Conservation (phyloP, 169 alveolate genomes). For the Condylostoma magnum region DNA sequence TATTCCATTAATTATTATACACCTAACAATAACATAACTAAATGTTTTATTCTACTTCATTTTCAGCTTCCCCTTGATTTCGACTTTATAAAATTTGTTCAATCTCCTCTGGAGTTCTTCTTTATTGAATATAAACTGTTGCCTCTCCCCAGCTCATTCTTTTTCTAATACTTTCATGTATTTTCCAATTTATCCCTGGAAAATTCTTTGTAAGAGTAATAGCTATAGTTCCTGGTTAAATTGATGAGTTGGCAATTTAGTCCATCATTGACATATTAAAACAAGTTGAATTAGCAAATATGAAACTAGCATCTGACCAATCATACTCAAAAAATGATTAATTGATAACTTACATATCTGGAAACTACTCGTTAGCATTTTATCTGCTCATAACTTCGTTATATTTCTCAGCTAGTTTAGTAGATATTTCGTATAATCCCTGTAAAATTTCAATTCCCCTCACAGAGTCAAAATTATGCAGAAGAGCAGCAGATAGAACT, state of each 20-base stretch:
- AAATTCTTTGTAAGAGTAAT: slow-evolving; percentile 58
- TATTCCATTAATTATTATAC: too few species aligned
- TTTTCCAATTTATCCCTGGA: slow-evolving; percentile 44
- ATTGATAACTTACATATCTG: slow-evolving; percentile 51
- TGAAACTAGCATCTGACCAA: slow-evolving; percentile 59
- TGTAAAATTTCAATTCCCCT: slow-evolving; percentile 58
- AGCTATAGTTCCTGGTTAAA: slow-evolving; percentile 44
- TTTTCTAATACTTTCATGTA: slow-evolving; percentile 37
- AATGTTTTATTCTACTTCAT: too few species aligned
- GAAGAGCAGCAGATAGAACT: slow-evolving; percentile 57
- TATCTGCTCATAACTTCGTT: slow-evolving; percentile 26
- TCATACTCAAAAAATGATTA: slow-evolving; percentile 48
- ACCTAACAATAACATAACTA: too few species aligned
- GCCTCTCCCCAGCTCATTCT: slow-evolving; percentile 68
- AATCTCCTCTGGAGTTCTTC: background rate
- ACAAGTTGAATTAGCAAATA: slow-evolving; percentile 68
- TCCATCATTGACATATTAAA: slow-evolving; percentile 57
- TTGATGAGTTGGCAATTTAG: slow-evolving; percentile 38
- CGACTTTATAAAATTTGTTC: too few species aligned
- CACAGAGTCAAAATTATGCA: slow-evolving; percentile 50
- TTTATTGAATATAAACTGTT: slow-evolving; percentile 59
- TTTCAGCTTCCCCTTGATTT: too few species aligned
- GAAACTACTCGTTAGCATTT: slow-evolving; percentile 27
- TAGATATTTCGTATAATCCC: slow-evolving; percentile 34
- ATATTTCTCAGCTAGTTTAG: slow-evolving; percentile 23